Conservation (phyloP, 768 basidiomycete species). For the Pseudohyphozyma bogoriensis region DNA sequence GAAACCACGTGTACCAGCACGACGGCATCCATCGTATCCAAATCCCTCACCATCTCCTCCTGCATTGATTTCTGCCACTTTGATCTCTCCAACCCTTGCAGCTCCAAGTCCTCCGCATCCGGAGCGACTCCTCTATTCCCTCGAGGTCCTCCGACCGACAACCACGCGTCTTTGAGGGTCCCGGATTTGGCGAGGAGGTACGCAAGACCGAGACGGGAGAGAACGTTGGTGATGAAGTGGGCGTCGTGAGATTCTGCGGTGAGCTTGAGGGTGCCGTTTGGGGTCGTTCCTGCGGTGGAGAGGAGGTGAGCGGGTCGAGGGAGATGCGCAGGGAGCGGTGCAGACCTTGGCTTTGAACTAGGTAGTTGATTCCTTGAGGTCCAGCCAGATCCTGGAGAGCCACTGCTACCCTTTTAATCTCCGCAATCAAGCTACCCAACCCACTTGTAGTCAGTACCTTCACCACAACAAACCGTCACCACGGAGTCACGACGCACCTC, state of each 20-base stretch:
- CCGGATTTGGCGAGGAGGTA: slow-evolving; percentile 19
- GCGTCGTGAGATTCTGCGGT: slow-evolving; percentile 8
- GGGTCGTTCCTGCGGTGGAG: slow-evolving; percentile 21
- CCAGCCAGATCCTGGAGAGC: slow-evolving; percentile 22
- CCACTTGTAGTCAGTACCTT: background rate
- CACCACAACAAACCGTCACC: background rate
- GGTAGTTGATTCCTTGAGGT: slow-evolving; percentile 11
- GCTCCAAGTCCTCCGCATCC: slow-evolving; percentile 11
- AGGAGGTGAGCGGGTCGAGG: background rate
- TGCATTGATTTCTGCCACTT: too few relatives aligned
- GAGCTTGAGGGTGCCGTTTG: slow-evolving; percentile 13
- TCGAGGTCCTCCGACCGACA: slow-evolving; percentile 17
- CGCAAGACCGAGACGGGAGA: slow-evolving; percentile 28
- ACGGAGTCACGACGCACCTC: slow-evolving; percentile 11
- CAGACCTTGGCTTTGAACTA: background rate
- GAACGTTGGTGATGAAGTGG: slow-evolving; percentile 27
- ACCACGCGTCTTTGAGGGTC: slow-evolving; percentile 18
- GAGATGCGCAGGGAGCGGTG: background rate
- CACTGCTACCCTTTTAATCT: slow-evolving; percentile 10
- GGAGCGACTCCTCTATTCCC: background rate
- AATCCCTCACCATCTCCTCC: slow-evolving; percentile 7
- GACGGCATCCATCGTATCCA: background rate
- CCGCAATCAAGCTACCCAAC: background rate
- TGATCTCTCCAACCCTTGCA: too few relatives aligned
- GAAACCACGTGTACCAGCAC: background rate